Percentiles rank a stretch among this genome's conserved stretches.
Conservation (phyloP, 805 yeast species). For the Myxozyma vanderwaltii region DNA sequence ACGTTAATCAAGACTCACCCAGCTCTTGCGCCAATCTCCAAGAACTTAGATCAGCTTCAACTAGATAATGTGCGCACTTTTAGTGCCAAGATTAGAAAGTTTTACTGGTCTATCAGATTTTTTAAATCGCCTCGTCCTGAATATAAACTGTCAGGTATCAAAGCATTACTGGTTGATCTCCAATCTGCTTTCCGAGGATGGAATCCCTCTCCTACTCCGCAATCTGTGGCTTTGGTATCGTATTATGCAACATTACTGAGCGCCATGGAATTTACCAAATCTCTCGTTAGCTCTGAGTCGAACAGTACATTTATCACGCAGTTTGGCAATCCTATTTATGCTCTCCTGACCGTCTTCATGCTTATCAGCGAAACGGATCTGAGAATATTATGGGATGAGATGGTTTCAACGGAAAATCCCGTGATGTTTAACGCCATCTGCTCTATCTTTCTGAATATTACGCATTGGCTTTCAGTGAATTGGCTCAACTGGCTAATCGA, state of each 20-base stretch:
- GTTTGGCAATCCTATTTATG: conserved; percentile 24
- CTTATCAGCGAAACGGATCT: conserved; percentile 13
- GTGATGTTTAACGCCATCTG: conserved; percentile 11
- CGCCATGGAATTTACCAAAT: conserved; percentile 16
- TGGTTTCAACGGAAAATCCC: conserved; percentile 10
- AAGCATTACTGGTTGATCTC: conserved; percentile 14
- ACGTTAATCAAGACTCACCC: conserved; percentile 16
- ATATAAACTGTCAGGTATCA: conserved; percentile 23
- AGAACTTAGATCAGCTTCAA: conserved; percentile 2
- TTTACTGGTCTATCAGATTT: conserved; percentile 24
- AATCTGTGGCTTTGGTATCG: neutral
- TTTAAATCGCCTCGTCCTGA: conserved; percentile 22
- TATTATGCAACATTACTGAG: conserved; percentile 2
- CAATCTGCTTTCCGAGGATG: conserved; percentile 13
- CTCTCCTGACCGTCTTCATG: conserved; percentile 11
- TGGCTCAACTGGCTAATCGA: conserved; percentile 21
- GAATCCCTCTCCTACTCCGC: neutral
- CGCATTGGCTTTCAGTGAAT: conserved; percentile 14
- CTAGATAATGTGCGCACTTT: neutral
- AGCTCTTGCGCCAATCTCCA: conserved; percentile 8
- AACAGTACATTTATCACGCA: conserved; percentile 16
- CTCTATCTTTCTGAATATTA: conserved; percentile 3
- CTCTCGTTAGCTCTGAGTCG: conserved; percentile 23
- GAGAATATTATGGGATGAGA: conserved; percentile 16
- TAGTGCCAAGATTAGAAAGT: conserved; percentile 13